phyloP scores from a whole-genome alignment of 23 red algal genomes.

The Agarophyton chilense region DNA sequence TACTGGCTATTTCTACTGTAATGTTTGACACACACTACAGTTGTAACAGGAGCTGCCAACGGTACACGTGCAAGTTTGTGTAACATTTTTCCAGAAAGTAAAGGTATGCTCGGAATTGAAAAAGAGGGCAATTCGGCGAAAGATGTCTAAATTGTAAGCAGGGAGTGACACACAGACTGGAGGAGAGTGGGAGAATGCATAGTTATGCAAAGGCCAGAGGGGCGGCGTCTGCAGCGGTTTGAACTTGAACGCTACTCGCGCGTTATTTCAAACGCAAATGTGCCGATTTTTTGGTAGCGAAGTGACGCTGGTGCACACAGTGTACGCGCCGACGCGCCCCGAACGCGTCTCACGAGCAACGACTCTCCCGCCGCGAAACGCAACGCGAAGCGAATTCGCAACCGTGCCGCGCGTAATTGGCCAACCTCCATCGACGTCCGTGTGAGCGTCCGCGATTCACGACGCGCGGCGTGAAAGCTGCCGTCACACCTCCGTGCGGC shows the following conservation, averaged over 20 bases:
- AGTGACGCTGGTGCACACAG: background rate
- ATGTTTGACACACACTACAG: background rate
- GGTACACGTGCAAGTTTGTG: background rate
- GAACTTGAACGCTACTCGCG: conserved; percentile 33
- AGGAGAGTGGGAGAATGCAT: background rate
- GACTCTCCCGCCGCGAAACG: background rate
- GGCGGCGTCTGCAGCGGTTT: no score
- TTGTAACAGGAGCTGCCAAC: background rate
- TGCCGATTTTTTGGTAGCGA: background rate
- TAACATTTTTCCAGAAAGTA: no score
- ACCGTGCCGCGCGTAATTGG: background rate
- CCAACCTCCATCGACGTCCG: background rate
- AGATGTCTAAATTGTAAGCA: no score
- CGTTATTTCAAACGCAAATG: conserved; percentile 40
- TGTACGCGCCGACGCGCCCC: background rate
- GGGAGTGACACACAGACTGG: no score
- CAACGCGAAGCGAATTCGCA: background rate
- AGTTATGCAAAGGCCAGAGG: no score
- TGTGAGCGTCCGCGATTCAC: no score
- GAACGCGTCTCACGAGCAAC: conserved; percentile 1
- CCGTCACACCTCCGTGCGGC: no score
- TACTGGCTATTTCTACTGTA: no score
- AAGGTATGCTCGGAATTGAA: no score
- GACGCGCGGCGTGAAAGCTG: no score
- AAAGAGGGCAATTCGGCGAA: background rate